Percentiles rank a stretch among this genome's conserved stretches.
phyloP scores from a whole-genome alignment of 176 grass and related monocot genomes.

The Oryza nivara region DNA sequence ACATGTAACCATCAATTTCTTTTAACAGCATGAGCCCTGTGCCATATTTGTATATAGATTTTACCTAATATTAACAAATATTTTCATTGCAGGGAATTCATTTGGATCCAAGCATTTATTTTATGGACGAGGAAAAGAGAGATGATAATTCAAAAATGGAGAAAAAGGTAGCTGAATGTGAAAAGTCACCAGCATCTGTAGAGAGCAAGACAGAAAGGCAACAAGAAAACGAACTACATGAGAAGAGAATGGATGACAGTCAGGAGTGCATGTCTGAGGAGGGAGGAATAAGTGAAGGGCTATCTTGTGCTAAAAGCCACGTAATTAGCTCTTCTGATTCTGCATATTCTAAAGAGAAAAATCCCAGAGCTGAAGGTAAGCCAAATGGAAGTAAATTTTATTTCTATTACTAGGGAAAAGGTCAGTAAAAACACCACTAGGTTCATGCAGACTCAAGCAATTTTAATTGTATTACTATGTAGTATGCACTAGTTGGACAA shows the following conservation, averaged over 20 bases:
- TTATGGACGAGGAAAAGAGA: slow-evolving; percentile 91
- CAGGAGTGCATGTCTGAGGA: slow-evolving; percentile 37
- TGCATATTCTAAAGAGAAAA: slow-evolving; percentile 40
- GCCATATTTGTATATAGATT: neutral
- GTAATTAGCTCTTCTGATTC: slow-evolving; percentile 18
- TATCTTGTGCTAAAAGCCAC: slow-evolving; percentile 37
- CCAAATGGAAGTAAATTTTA: neutral
- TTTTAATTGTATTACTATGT: neutral
- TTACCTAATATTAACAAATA: slow-evolving; percentile 16
- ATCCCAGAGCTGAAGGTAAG: slow-evolving; percentile 58
- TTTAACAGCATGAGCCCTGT: neutral
- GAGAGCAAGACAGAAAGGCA: slow-evolving; percentile 38
- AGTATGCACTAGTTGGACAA: neutral
- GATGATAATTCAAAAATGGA: slow-evolving; percentile 50
- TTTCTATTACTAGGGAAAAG: slow-evolving; percentile 24
- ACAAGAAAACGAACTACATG: slow-evolving; percentile 33
- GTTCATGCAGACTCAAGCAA: slow-evolving; percentile 5
- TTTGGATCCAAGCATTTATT: slow-evolving; percentile 98
- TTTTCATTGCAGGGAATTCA: slow-evolving; percentile 79
- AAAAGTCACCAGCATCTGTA: slow-evolving; percentile 27
- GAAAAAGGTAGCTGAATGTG: slow-evolving; percentile 45
- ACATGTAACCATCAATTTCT: neutral
- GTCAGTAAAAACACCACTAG: neutral
- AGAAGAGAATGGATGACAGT: slow-evolving; percentile 38
- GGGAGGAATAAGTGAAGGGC: slow-evolving; percentile 33